Evolutionary conservation across 176 grass and related monocot genomes (phyloP).

Genomic region (Panicum miliaceum): DNA sequence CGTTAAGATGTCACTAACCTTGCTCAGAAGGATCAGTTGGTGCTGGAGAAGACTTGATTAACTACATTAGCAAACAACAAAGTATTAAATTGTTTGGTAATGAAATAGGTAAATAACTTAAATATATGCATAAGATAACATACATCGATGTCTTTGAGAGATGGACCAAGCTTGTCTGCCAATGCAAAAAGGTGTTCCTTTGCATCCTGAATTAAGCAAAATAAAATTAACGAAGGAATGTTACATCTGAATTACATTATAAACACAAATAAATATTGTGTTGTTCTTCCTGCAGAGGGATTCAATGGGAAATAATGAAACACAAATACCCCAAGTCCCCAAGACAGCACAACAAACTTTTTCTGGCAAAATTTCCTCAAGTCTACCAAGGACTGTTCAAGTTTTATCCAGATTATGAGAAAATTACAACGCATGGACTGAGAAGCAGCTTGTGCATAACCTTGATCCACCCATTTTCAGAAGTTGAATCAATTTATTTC

Average conservation of each 20-base stretch:
- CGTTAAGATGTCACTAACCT: constrained; percentile 58
- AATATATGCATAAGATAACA: constrained; percentile 38
- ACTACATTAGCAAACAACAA: constrained; percentile 57
- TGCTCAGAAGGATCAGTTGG: constrained; percentile 86
- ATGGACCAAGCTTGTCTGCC: constrained; percentile 90
- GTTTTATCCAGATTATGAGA: constrained; percentile 11
- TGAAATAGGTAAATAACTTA: constrained; percentile 5
- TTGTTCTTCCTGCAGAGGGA: constrained; percentile 14
- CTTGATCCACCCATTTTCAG: not conserved
- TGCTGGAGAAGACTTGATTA: constrained; percentile 81
- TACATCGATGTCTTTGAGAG: constrained; percentile 94
- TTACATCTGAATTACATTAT: not conserved
- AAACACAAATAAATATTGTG: not conserved
- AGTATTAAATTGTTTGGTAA: constrained; percentile 42
- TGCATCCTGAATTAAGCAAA: constrained; percentile 75
- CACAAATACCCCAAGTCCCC: not conserved
- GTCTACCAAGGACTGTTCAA: not conserved
- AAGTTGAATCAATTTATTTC: constrained; percentile 17
- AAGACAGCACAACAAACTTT: constrained; percentile 22
- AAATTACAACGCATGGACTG: not conserved
- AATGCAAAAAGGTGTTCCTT: constrained; percentile 98
- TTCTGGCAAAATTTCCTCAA: constrained; percentile 6
- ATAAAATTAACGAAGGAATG: constrained; percentile 33
- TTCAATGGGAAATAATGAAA: constrained; percentile 2
- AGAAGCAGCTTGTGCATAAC: not conserved